Percentiles rank a stretch among this genome's conserved stretches.
phyloP scores from a whole-genome alignment of 345 rosid species.

The Linum usitatissimum region DNA sequence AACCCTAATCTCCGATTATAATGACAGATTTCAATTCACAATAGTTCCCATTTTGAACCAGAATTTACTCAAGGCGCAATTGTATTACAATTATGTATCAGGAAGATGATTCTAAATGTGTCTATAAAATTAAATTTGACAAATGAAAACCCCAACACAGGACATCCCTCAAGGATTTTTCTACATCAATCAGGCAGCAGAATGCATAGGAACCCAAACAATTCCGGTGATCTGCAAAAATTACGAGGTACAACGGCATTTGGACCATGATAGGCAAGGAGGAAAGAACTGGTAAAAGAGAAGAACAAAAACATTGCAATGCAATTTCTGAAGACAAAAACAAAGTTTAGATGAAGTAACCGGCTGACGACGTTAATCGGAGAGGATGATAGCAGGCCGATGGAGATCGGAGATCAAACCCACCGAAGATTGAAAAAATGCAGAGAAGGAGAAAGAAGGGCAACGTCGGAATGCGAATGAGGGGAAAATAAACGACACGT shows the following conservation, averaged over 20 bases:
- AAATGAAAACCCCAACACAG: too few relatives aligned
- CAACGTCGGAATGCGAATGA: background rate
- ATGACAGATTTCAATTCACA: background rate
- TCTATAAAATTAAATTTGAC: too few relatives aligned
- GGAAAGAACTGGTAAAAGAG: background rate
- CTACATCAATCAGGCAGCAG: background rate
- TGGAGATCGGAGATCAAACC: conserved; percentile 1
- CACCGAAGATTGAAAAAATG: background rate
- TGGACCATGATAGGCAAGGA: background rate
- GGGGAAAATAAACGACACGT: background rate
- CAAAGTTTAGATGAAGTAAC: background rate
- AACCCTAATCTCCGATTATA: background rate
- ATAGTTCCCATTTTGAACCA: too few relatives aligned
- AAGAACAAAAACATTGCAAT: background rate
- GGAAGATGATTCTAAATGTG: too few relatives aligned
- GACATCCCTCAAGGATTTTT: too few relatives aligned
- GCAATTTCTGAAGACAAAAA: background rate
- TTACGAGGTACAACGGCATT: background rate
- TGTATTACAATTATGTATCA: too few relatives aligned
- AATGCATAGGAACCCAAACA: background rate
- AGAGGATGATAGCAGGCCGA: background rate
- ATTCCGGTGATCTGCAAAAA: conserved; percentile 4
- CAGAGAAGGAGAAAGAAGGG: background rate
- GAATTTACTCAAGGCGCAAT: too few relatives aligned
- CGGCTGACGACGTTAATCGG: conserved; percentile 1